Base-by-base conservation (phyloP, 257 asterid genomes). In the Knoxia roxburghii region DNA sequence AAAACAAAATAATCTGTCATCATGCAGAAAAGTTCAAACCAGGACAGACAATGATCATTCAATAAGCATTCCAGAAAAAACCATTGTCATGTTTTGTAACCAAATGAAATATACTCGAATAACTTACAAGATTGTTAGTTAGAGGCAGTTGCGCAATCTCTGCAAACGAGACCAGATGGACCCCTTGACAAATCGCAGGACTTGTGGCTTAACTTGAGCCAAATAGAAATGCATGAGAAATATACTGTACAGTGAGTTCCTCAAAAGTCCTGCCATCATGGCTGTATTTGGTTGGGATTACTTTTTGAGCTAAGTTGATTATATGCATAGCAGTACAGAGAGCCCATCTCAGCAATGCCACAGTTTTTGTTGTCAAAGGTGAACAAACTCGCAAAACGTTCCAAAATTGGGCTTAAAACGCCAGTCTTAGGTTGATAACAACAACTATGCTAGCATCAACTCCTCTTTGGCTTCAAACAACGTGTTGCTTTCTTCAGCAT, bases 391-490 rank as follows among this genome's bases (percentile, higher is more conserved):
- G 10, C 23, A 48, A 54, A 26, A 29, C 1, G 21, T 7, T 49
- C 33, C 55, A 26, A 63, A 63, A 63, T 35, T 43, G 68, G 64
- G 12, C 0, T n/a, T 17, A 8, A 32, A 9, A 7, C 18, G 29
- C 46, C 43, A 0, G 50, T 45, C n/a, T 41, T 41, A 46, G 51
- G 21, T 62, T 40, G 13, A 56, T 15, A 29, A 30, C 40, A 40
- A 56, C 40, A 56, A 56, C 50, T 43, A 63, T 11, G 12, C 5
- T 8, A 63, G 68, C 23, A 63, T 10, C 56, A 66, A 53, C 5
- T 32, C 64, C 64, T 59, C 29, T 59, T 30, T 56, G 46, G 17
- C 45, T 59, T 59, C 64, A 20, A 33, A 59, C 18, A 24, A 59
- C 7, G 46, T 7, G 46, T 17, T 59, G 33, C 61, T 56, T 14